Percentiles rank a stretch among this genome's conserved stretches.
Conservation (phyloP, 2,329 filamentous ascomycete species). For the Penicillium rolfsii region DNA sequence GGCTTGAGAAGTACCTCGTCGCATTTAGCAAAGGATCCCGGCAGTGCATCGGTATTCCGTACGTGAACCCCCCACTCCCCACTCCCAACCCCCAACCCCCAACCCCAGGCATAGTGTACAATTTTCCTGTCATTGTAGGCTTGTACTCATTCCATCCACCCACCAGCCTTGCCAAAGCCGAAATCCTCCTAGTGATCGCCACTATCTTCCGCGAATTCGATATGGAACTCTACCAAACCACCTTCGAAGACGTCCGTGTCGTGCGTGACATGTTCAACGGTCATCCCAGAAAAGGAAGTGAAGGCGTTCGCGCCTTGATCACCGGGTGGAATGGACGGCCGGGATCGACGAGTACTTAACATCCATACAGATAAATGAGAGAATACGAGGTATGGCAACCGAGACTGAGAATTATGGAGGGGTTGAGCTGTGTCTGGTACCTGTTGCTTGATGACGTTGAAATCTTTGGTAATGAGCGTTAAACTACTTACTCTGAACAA, state of each 20-base stretch:
- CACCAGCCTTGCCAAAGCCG: constrained; percentile 38
- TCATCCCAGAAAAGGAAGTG: constrained; percentile 19
- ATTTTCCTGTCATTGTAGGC: background rate
- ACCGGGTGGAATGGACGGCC: constrained; percentile 1
- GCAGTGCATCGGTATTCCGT: constrained; percentile 54
- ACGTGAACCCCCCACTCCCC: background rate
- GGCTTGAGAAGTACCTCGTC: constrained; percentile 43
- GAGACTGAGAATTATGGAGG: background rate
- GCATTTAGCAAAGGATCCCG: constrained; percentile 48
- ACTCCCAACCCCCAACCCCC: too few relatives aligned
- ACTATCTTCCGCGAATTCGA: constrained; percentile 36
- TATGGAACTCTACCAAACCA: constrained; percentile 39
- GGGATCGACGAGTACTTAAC: background rate
- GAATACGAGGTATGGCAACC: background rate
- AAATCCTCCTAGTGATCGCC: constrained; percentile 38
- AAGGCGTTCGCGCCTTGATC: constrained; percentile 28
- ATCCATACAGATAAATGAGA: background rate
- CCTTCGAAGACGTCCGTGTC: constrained; percentile 33
- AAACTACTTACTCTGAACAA: background rate
- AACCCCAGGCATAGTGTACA: background rate
- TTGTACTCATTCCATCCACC: background rate
- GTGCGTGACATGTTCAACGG: constrained; percentile 33
- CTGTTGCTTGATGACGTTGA: background rate
- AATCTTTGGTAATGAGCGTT: background rate
- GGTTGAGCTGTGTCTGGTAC: background rate